Conservation (phyloP, 345 rosid species). For the Pugionium dolabratum region DNA sequence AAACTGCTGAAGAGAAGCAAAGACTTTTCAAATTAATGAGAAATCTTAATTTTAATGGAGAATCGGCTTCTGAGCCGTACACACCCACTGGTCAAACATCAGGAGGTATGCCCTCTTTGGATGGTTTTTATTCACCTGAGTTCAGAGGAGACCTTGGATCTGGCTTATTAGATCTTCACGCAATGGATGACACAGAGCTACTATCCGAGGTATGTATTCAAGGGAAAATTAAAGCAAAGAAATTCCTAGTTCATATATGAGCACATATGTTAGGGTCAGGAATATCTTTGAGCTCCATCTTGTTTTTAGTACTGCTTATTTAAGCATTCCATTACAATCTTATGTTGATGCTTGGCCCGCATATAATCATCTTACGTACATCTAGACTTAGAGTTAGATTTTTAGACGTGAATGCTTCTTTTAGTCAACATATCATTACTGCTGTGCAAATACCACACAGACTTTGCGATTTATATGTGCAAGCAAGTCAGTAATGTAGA, state of each 20-base stretch:
- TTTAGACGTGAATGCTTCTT: slow-evolving; percentile 8
- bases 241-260: not conserved
- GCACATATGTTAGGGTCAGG: not conserved
- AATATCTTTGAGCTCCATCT: slow-evolving; percentile 3
- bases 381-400: not conserved
- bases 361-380: slow-evolving; percentile 1
- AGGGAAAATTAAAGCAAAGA: slow-evolving; percentile 7
- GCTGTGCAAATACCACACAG: not conserved
- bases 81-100: slow-evolving; percentile 66
- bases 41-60: slow-evolving; percentile 93
- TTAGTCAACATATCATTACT: not conserved
- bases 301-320: not conserved
- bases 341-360: not conserved
- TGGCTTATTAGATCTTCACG: slow-evolving; percentile 96
- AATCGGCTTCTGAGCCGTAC: slow-evolving; percentile 78
- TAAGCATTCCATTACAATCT: not conserved
- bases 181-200: slow-evolving; percentile 98
- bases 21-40: slow-evolving; percentile 93
- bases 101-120: slow-evolving; percentile 60
- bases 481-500: slow-evolving; percentile 6
- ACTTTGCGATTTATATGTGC: slow-evolving; percentile 5
- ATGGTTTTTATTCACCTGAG: slow-evolving; percentile 85
- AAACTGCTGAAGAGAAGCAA: slow-evolving; percentile 98
- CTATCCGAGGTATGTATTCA: slow-evolving; percentile 71
- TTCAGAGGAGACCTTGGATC: slow-evolving; percentile 98